Evolutionary conservation across 2,329 filamentous ascomycete species (phyloP).

Genomic region (Cytospora schulzeri): DNA sequence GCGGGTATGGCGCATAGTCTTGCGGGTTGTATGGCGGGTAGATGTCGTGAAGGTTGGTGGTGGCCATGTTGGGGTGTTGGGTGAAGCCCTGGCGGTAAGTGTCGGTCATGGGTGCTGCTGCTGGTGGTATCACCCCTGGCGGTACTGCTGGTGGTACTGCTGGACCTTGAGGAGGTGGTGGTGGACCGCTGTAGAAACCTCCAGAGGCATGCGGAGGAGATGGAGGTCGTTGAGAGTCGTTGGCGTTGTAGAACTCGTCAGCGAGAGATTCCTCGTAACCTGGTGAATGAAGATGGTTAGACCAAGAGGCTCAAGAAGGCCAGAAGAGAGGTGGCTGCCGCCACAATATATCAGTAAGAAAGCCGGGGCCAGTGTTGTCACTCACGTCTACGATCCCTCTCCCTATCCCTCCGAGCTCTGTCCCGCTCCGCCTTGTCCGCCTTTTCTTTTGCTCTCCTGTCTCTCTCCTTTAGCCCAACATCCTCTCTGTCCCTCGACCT

Average conservation of each 20-base stretch:
- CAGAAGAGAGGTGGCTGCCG: neutral
- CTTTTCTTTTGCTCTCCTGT: constrained; percentile 27
- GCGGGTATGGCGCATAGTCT: constrained; percentile 46
- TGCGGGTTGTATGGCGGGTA: constrained; percentile 46
- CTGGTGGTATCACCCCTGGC: too few relatives aligned
- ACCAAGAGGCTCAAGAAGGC: neutral
- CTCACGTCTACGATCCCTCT: constrained; percentile 42
- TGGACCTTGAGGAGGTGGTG: constrained; percentile 19
- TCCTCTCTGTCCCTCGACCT: constrained; percentile 40
- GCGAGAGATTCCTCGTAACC: constrained; percentile 42
- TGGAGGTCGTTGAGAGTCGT: constrained; percentile 38
- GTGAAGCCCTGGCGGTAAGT: constrained; percentile 37
- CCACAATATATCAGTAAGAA: neutral
- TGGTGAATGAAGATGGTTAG: constrained; percentile 29
- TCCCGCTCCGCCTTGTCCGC: constrained; percentile 34
- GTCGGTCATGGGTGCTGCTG: neutral
- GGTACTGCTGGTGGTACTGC: neutral
- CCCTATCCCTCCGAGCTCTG: constrained; percentile 39
- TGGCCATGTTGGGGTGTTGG: constrained; percentile 41
- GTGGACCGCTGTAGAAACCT: constrained; percentile 51
- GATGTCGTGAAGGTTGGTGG: constrained; percentile 37
- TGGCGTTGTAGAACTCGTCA: constrained; percentile 41
- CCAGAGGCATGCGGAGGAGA: constrained; percentile 55
- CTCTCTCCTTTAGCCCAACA: constrained; percentile 31
- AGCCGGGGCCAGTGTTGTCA: constrained; percentile 9